Conservation (phyloP, 1,139 yeast species). For the Oligophagozyma castellii region DNA sequence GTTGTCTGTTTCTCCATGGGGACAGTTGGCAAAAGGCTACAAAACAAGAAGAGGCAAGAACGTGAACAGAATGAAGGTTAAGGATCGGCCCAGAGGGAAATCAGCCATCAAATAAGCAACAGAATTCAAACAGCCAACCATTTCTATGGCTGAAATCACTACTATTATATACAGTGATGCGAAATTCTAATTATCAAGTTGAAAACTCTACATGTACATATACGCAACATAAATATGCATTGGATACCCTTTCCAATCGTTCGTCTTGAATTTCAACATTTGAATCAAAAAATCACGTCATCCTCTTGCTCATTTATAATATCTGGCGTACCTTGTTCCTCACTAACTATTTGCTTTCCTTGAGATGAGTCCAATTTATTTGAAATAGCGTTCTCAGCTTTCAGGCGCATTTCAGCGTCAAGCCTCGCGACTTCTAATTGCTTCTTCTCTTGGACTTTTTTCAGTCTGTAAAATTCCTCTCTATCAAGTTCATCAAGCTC, state of each 20-base stretch:
- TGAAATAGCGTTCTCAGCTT: slow-evolving; percentile 6
- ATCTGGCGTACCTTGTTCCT: too few relatives aligned
- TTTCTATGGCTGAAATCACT: background rate
- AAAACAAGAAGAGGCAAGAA: slow-evolving; percentile 89
- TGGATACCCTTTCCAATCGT: too few relatives aligned
- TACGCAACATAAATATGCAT: too few relatives aligned
- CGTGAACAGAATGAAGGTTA: slow-evolving; percentile 68
- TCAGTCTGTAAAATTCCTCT: slow-evolving; percentile 92
- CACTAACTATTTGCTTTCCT: too few relatives aligned
- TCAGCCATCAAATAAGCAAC: slow-evolving; percentile 8
- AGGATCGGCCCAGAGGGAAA: slow-evolving; percentile 63
- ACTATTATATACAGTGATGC: background rate
- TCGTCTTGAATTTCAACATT: too few relatives aligned
- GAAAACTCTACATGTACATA: too few relatives aligned
- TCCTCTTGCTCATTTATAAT: slow-evolving; percentile 33
- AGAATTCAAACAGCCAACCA: slow-evolving; percentile 1
- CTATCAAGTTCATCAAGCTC: slow-evolving; percentile 96
- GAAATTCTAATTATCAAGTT: too few relatives aligned
- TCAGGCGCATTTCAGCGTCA: slow-evolving; percentile 24
- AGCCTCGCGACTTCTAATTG: slow-evolving; percentile 36
- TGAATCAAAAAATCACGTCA: slow-evolving; percentile 37
- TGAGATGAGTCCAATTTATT: too few relatives aligned
- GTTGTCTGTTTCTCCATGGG: slow-evolving; percentile 94
- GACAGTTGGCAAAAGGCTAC: slow-evolving; percentile 79
- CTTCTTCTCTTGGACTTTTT: slow-evolving; percentile 90